Evolutionary conservation across 768 basidiomycete species (phyloP).

Genomic region (Cyclocybe aegerita): DNA sequence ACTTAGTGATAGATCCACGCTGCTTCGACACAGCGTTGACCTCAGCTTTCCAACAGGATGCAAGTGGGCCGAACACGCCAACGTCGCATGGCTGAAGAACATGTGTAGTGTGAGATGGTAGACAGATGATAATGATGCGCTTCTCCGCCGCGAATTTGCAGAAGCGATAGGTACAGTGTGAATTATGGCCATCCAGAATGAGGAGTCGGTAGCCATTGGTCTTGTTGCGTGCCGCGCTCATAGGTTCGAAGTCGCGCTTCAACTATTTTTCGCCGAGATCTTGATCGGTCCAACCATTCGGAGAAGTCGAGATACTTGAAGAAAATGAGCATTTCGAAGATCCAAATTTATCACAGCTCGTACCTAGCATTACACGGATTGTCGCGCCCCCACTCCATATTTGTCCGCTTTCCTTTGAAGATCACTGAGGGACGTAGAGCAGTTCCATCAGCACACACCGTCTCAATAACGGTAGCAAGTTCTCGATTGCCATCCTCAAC

Average conservation of each 20-base stretch:
- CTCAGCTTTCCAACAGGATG: conserved; percentile 25
- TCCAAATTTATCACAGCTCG: conserved; percentile 7
- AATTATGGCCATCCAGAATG: conserved; percentile 38
- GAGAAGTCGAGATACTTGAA: conserved; percentile 29
- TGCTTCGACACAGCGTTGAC: conserved; percentile 15
- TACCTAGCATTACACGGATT: conserved; percentile 30
- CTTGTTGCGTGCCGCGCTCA: conserved; percentile 14
- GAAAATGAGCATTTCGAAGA: background rate
- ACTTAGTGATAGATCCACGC: conserved; percentile 24
- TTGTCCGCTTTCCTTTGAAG: conserved; percentile 28
- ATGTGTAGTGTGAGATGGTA: conserved; percentile 37
- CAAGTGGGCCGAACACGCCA: conserved; percentile 35
- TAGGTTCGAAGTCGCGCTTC: conserved; percentile 30
- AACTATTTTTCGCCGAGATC: conserved; percentile 33
- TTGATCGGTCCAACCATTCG: conserved; percentile 39
- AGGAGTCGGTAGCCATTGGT: conserved; percentile 24
- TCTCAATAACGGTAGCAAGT: conserved; percentile 46
- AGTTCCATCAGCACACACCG: conserved; percentile 41
- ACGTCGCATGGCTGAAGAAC: conserved; percentile 35
- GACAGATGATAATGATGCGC: conserved; percentile 32
- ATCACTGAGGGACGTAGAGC: conserved; percentile 35
- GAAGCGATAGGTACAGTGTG: conserved; percentile 33
- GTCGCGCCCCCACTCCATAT: conserved; percentile 20
- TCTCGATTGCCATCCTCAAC: conserved; percentile 36
- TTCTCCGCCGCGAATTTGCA: conserved; percentile 22